Conservation (phyloP, 1,284 basidiomycete species). For the Trametes sp. region DNA sequence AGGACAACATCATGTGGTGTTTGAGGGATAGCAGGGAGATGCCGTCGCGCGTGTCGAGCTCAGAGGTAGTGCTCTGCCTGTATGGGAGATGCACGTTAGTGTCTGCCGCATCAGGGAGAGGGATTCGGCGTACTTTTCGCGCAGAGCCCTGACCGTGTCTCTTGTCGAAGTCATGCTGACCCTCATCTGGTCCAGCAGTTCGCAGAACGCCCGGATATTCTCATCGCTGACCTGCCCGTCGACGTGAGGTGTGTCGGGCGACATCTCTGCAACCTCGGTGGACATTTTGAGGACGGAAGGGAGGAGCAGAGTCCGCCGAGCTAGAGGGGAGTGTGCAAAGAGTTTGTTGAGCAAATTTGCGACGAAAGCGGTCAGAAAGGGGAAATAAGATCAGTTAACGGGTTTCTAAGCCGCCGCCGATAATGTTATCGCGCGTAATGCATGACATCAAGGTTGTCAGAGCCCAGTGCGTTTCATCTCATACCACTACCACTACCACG, state of each 20-base stretch:
- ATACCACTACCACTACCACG: not conserved
- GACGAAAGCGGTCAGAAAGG: not conserved
- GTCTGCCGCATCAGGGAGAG: not conserved
- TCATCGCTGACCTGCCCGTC: conserved; percentile 23
- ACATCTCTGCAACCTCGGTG: conserved; percentile 3
- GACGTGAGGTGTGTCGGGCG: not conserved
- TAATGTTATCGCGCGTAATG: conserved; percentile 66
- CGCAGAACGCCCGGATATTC: conserved; percentile 42
- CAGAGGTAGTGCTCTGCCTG: conserved; percentile 46
- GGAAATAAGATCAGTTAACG: conserved; percentile 71
- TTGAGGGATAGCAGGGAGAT: conserved; percentile 93
- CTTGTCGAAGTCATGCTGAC: conserved; percentile 68
- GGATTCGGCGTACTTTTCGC: conserved; percentile 56
- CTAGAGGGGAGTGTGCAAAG: conserved; percentile 9
- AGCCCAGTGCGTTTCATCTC: conserved; percentile 92
- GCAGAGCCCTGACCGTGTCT: conserved; percentile 59
- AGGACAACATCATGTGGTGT: conserved; percentile 86
- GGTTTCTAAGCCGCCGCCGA: conserved; percentile 89
- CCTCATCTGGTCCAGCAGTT: conserved; percentile 68
- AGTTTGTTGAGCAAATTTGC: conserved; percentile 9
- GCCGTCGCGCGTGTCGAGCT: conserved; percentile 77
- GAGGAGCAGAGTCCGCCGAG: not conserved
- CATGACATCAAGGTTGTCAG: conserved; percentile 74
- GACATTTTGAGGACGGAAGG: not conserved
- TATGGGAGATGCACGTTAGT: not conserved